A percentile compares a stretch with the other conserved stretches of the same genome.
Conservation (phyloP, 2,329 filamentous ascomycete species). For the Magnaporthiopsis rhizophila region DNA sequence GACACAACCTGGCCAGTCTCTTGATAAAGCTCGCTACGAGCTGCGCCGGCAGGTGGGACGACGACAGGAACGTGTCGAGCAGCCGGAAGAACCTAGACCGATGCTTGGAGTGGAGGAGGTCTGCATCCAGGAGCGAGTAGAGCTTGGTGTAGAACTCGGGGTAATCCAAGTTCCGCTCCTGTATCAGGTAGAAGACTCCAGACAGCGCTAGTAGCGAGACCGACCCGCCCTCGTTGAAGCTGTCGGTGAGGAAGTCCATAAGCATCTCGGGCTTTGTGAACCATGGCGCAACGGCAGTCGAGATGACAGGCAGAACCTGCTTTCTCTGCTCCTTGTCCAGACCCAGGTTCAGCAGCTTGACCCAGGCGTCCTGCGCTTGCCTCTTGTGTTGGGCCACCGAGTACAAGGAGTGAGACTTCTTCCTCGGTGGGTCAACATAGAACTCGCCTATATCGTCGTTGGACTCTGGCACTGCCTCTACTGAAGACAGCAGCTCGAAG, state of each 20-base stretch:
- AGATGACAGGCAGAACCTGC: constrained; percentile 64
- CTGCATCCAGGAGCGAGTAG: constrained; percentile 81
- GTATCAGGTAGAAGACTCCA: constrained; percentile 91
- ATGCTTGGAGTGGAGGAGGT: constrained; percentile 88
- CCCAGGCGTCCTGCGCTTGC: constrained; percentile 79
- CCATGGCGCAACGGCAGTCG: constrained; percentile 76
- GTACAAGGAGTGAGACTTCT: constrained; percentile 57
- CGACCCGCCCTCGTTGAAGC: constrained; percentile 78
- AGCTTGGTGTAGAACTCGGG: constrained; percentile 89
- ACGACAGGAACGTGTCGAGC: constrained; percentile 81
- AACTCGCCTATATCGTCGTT: constrained; percentile 61
- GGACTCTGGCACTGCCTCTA: constrained; percentile 64
- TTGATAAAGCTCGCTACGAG: constrained; percentile 96
- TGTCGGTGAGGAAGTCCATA: constrained; percentile 95
- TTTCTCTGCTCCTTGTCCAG: constrained; percentile 72
- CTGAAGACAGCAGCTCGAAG: constrained; percentile 54
- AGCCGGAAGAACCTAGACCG: constrained; percentile 86
- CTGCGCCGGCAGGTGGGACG: constrained; percentile 83
- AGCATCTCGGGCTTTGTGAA: constrained; percentile 82
- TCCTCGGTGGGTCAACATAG: constrained; percentile 54
- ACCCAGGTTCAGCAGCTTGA: constrained; percentile 62
- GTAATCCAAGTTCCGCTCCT: constrained; percentile 91
- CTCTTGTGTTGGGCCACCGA: constrained; percentile 67
- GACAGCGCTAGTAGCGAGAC: constrained; percentile 82
- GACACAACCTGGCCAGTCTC: constrained; percentile 70